Percentiles rank a stretch among this genome's conserved stretches.
Evolutionary conservation across 2,329 filamentous ascomycete species (phyloP).

Genomic region (Bipolaris sorokiniana): DNA sequence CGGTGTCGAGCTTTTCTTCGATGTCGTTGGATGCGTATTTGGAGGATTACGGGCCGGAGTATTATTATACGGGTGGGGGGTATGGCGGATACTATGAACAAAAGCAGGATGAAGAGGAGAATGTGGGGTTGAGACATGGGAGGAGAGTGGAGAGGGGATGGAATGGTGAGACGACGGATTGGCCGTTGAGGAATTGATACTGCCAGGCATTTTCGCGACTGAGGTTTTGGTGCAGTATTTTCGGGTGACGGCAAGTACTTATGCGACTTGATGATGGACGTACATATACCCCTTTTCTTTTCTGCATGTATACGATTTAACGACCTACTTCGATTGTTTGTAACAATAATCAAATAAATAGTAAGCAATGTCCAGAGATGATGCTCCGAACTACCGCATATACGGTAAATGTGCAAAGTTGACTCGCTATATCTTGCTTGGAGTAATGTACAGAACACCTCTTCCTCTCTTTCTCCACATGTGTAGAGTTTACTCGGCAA

Average conservation of each 20-base stretch:
- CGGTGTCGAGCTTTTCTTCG: slow-evolving; percentile 16
- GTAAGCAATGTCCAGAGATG: background rate
- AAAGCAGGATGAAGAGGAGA: background rate
- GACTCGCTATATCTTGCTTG: slow-evolving; percentile 18
- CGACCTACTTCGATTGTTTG: too few relatives aligned
- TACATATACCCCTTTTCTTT: too few relatives aligned
- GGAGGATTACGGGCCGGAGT: slow-evolving; percentile 45
- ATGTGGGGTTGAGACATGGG: slow-evolving; percentile 7
- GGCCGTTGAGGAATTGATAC: slow-evolving; percentile 36
- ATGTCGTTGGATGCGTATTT: slow-evolving; percentile 30
- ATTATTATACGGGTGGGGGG: slow-evolving; percentile 4
- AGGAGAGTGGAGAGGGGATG: slow-evolving; percentile 34
- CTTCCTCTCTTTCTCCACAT: background rate
- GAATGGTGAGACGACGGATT: slow-evolving; percentile 34
- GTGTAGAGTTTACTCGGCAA: slow-evolving; percentile 9
- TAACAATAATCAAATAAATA: background rate
- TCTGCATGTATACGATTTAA: too few relatives aligned
- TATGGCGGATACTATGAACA: background rate
- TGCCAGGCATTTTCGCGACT: background rate
- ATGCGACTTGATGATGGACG: slow-evolving; percentile 10
- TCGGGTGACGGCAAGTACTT: too few relatives aligned
- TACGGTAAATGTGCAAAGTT: slow-evolving; percentile 15
- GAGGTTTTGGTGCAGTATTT: slow-evolving; percentile 15
- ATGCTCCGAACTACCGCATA: background rate
- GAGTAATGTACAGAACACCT: slow-evolving; percentile 20